These are phyloP conservation scores for Hyphopichia pseudoburtonii DNA, from an alignment of 1,139 yeast genomes.

Conservation along the genomic window DNA sequence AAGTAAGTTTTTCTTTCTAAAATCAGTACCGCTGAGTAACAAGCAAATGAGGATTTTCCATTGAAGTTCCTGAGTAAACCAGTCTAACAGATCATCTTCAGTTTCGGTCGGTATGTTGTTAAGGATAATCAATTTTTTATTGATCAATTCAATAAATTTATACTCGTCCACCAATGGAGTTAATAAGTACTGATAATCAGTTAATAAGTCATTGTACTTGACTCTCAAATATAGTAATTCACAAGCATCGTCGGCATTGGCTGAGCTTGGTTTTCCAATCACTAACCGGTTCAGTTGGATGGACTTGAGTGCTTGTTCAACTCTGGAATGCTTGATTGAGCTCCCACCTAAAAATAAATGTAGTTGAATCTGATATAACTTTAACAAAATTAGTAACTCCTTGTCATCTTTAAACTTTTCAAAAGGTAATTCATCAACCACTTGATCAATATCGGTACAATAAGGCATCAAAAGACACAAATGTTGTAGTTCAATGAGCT, in stretches of 20 bases:
- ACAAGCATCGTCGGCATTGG: neutral
- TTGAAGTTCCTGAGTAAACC: conserved; percentile 13
- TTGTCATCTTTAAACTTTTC: conserved; percentile 1
- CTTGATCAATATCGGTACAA: conserved; percentile 1
- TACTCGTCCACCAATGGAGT: conserved; percentile 13
- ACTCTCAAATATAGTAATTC: conserved; percentile 7
- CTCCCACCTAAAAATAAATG: conserved; percentile 2
- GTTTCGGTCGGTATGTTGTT: conserved; percentile 15
- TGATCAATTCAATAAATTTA: conserved; percentile 35
- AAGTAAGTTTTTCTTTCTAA: conserved; percentile 29
- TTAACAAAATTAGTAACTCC: neutral
- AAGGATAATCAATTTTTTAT: conserved; percentile 34
- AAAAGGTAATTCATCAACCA: conserved; percentile 3
- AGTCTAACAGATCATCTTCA: conserved; percentile 5
- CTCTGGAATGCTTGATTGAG: neutral
- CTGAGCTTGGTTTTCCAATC: neutral
- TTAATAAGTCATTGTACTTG: conserved; percentile 23
- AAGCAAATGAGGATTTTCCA: conserved; percentile 30
- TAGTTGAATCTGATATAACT: conserved; percentile 3
- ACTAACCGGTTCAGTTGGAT: conserved; percentile 1
- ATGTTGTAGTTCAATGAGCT: conserved; percentile 4
- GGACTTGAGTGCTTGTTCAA: conserved; percentile 2
- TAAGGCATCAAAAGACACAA: conserved; percentile 1
- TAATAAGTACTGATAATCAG: conserved; percentile 33
- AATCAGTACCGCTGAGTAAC: conserved; percentile 34